A percentile compares a stretch with the other conserved stretches of the same genome.
phyloP scores from a whole-genome alignment of 179 eudicot genomes.

The Dionaea muscipula region DNA sequence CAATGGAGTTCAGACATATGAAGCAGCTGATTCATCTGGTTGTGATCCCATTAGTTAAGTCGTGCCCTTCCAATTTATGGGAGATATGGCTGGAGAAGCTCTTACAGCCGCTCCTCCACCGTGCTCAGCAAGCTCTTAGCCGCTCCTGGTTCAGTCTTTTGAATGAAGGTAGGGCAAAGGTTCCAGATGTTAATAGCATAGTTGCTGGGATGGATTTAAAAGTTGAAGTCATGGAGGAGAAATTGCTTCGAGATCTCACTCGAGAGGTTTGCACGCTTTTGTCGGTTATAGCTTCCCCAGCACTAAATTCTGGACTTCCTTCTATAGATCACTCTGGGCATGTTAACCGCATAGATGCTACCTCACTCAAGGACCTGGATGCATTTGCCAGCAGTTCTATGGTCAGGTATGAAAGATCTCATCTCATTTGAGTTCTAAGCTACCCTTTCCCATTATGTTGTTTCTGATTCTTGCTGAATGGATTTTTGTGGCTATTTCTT shows the following conservation, averaged over 20 bases:
- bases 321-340: constrained; percentile 63
- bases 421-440: neutral
- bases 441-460: no score
- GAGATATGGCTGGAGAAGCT: constrained; percentile 70
- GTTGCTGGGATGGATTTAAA: constrained; percentile 57
- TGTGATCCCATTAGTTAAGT: constrained; percentile 57
- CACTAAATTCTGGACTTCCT: constrained; percentile 64
- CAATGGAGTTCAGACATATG: constrained; percentile 87
- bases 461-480: neutral
- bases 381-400: constrained; percentile 51
- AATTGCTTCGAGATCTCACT: constrained; percentile 77
- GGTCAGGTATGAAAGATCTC: constrained; percentile 39
- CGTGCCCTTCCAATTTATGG: constrained; percentile 67
- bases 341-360: constrained; percentile 39
- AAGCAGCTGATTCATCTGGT: constrained; percentile 73
- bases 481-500: neutral
- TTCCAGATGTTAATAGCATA: constrained; percentile 66
- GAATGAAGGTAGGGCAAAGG: constrained; percentile 75
- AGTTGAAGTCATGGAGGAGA: constrained; percentile 97
- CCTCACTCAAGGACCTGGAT: constrained; percentile 55
- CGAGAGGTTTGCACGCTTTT: constrained; percentile 77
- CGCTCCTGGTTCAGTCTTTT: constrained; percentile 78
- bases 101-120: constrained; percentile 58
- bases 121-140: constrained; percentile 54
- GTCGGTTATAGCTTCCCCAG: constrained; percentile 57